phyloP scores from a whole-genome alignment of 441 rosid genomes.

The Jatropha multifida region DNA sequence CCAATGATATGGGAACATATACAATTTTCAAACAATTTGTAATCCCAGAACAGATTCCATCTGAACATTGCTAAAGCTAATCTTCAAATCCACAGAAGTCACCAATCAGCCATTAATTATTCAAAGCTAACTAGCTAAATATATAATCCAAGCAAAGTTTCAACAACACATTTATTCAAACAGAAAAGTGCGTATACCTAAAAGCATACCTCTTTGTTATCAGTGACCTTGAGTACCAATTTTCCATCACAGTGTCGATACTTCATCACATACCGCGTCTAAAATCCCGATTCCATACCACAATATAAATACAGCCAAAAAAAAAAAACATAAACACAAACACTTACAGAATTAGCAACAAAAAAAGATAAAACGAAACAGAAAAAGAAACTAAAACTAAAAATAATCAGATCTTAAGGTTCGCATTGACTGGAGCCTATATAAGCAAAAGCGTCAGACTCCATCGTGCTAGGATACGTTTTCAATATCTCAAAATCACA shows the following conservation, averaged over 20 bases:
- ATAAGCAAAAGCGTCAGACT: background rate
- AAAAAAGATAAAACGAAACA: background rate
- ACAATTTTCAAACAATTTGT: background rate
- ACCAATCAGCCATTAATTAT: background rate
- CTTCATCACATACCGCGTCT: conserved; percentile 91
- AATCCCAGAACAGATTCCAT: conserved; percentile 1
- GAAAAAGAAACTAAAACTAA: background rate
- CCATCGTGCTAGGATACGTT: background rate
- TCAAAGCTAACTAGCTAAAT: background rate
- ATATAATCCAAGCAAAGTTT: conserved; percentile 1
- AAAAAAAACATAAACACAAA: too few species aligned
- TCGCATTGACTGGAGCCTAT: background rate
- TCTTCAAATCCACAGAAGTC: background rate
- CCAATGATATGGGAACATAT: background rate
- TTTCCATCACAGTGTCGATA: conserved; percentile 90
- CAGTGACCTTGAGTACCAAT: conserved; percentile 96
- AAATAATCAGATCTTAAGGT: conserved; percentile 1
- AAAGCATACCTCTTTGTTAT: conserved; percentile 74
- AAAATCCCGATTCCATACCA: conserved; percentile 22
- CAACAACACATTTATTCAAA: background rate
- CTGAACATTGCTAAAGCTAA: background rate
- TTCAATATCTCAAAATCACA: background rate
- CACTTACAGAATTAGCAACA: background rate
- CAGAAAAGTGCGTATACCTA: background rate
- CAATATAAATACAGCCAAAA: conserved; percentile 11